Conservation (phyloP, 1,284 basidiomycete species). For the Ceratobasidium theobromae region DNA sequence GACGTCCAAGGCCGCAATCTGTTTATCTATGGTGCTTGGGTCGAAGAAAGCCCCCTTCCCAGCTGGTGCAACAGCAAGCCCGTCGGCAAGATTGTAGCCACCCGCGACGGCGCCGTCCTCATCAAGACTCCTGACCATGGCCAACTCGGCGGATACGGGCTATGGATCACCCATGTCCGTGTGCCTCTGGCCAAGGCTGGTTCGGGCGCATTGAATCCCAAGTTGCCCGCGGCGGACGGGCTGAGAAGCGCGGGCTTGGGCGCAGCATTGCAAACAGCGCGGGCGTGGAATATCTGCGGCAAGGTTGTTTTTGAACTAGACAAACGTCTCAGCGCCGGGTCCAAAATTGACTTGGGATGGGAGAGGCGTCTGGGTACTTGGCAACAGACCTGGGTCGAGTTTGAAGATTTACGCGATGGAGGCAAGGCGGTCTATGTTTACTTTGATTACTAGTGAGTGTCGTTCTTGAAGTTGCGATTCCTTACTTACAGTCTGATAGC, state of each 20-base stretch:
- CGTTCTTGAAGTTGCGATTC: not conserved
- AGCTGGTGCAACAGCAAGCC: slow-evolving; percentile 38
- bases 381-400: slow-evolving; percentile 48
- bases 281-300: slow-evolving; percentile 43
- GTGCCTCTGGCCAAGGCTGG: slow-evolving; percentile 44
- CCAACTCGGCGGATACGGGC: slow-evolving; percentile 41
- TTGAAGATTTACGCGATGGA: slow-evolving; percentile 39
- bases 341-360: slow-evolving; percentile 36
- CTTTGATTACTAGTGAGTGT: slow-evolving; percentile 49
- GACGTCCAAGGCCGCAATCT: slow-evolving; percentile 39
- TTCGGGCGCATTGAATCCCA: slow-evolving; percentile 45
- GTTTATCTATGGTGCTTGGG: slow-evolving; percentile 48
- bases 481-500: slow-evolving; percentile 35
- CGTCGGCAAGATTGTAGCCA: slow-evolving; percentile 45
- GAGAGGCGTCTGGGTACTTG: slow-evolving; percentile 42
- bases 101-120: slow-evolving; percentile 47
- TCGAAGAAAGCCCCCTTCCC: slow-evolving; percentile 41
- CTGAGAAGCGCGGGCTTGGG: slow-evolving; percentile 42
- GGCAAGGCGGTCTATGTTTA: slow-evolving; percentile 45
- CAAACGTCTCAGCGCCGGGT: slow-evolving; percentile 21
- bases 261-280: slow-evolving; percentile 40
- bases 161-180: slow-evolving; percentile 50
- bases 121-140: slow-evolving; percentile 42
- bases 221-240: slow-evolving; percentile 46
- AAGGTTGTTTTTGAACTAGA: not conserved